Evolutionary conservation across 108 stramenopile genomes (phyloP).

Genomic region (Pseudonitzschia delicatissima): DNA sequence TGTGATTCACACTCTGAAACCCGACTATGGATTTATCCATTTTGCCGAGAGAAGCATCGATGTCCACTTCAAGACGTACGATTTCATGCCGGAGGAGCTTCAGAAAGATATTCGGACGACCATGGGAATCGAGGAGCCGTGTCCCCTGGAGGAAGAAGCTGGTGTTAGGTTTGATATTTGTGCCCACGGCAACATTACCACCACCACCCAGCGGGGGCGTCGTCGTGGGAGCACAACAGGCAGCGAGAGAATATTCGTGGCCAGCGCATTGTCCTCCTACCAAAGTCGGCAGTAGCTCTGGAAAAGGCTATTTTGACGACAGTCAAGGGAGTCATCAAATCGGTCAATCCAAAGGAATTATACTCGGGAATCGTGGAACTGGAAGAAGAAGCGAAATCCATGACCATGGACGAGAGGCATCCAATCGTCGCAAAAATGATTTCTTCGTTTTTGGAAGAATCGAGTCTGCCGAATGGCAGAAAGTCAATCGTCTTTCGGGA

Average conservation of each 20-base stretch:
- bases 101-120: constrained; percentile 46
- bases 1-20: constrained; percentile 51
- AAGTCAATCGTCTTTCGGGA: constrained; percentile 55
- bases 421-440: constrained; percentile 65
- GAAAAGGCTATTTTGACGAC: constrained; percentile 50
- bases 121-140: constrained; percentile 11
- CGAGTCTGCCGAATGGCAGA: constrained; percentile 37
- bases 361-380: constrained; percentile 61
- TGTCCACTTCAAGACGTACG: constrained; percentile 68
- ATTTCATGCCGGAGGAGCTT: constrained; percentile 65
- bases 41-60: constrained; percentile 70
- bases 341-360: constrained; percentile 53
- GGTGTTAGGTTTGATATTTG: constrained; percentile 80
- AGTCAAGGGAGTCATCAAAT: constrained; percentile 50
- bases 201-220: constrained; percentile 19
- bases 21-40: constrained; percentile 75
- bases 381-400: constrained; percentile 37
- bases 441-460: constrained; percentile 45
- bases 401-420: constrained; percentile 52
- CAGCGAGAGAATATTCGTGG: constrained; percentile 70
- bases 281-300: constrained; percentile 42
- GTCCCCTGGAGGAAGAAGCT: constrained; percentile 40
- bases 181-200: constrained; percentile 38
- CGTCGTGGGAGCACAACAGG: constrained; percentile 40
- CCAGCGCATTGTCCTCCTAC: constrained; percentile 59